phyloP scores from a whole-genome alignment of 257 asterid genomes.

The Nemophila menziesii region DNA sequence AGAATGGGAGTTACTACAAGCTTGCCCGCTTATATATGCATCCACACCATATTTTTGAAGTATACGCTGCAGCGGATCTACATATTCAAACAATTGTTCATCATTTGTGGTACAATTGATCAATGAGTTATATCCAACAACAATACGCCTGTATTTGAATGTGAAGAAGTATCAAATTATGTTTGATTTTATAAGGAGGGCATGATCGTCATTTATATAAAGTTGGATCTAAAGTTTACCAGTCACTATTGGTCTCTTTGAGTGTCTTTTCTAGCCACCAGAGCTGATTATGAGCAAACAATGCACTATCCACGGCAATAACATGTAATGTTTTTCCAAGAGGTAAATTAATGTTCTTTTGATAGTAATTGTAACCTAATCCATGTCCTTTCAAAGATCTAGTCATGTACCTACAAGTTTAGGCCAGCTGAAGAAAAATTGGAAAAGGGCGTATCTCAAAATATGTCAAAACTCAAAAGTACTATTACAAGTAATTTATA shows the following conservation, averaged over 20 bases:
- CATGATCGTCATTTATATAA: too few relatives aligned
- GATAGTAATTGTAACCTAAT: slow-evolving; percentile 23
- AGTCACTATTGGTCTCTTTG: slow-evolving; percentile 34
- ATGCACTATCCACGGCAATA: slow-evolving; percentile 42
- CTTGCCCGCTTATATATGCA: slow-evolving; percentile 30
- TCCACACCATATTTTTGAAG: slow-evolving; percentile 41
- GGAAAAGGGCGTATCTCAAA: slow-evolving; percentile 5
- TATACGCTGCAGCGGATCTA: slow-evolving; percentile 13
- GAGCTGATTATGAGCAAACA: slow-evolving; percentile 23
- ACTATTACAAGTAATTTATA: too few relatives aligned
- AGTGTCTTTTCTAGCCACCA: slow-evolving; percentile 38
- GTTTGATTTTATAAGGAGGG: not conserved
- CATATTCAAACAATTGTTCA: slow-evolving; percentile 5
- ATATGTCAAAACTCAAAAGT: too few relatives aligned
- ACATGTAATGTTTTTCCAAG: slow-evolving; percentile 35
- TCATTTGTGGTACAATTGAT: slow-evolving; percentile 18
- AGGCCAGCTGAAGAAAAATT: slow-evolving; percentile 10
- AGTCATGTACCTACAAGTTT: slow-evolving; percentile 40
- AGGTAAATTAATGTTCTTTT: slow-evolving; percentile 22
- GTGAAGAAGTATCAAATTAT: slow-evolving; percentile 2
- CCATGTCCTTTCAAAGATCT: slow-evolving; percentile 23
- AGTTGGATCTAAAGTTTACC: slow-evolving; percentile 23
- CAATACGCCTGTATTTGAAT: slow-evolving; percentile 38
- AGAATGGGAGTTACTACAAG: slow-evolving; percentile 9
- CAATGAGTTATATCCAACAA: slow-evolving; percentile 36